Evolutionary conservation across 2,329 filamentous ascomycete species (phyloP), one percentile per base, ranked within the genome.

Genomic region (Claviceps sorghi): DNA sequence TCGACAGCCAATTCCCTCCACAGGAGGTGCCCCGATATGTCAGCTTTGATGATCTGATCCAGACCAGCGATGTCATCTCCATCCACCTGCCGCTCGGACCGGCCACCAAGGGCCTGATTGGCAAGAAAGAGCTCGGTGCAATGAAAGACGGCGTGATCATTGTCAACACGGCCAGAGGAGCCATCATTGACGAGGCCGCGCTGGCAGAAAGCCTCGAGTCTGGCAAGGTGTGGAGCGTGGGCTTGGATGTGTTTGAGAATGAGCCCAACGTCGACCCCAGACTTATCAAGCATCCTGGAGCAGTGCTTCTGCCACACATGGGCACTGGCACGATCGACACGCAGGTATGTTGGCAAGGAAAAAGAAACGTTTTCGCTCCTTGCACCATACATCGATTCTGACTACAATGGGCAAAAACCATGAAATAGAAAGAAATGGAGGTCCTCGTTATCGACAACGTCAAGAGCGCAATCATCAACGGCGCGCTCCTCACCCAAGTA

Each of bases 251-350:
- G 10, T 81, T 74, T 52, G 77, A 81, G 60, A 58, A 66, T 49
- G 78, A 81, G 63, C 83, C 83, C 0, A 69, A 73, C 55, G 68
- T 86, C 5, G 78, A 86, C 57, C 76, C 78, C 2, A 76, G 76
- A 1, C 66, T 86, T 17, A 52, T 84, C 2, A 66, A 66, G 50
- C 84, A 83, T 57, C 74, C 74, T 4, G 72, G 78, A 56, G 80
- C 82, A 0, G 68, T 84, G 52, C 67, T 86, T 19, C 65, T 86
- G 44, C 83, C 83, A 38, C 83, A 86, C 60, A 76, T 86, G 68
- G 83, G 83, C 0, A 86, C 82, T 0, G 79, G 74, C 65, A 84
- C 80, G 0, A 66, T 73, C 10, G 82, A 85, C 48, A 63, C 61
- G 2, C 49, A 62, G 56, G 55, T 55, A 22, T 26, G 52, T 49